Percentiles rank a stretch among this genome's conserved stretches.
These are phyloP conservation scores for Penicillium sclerotigenum DNA, from an alignment of 2,329 filamentous ascomycete species.

Conservation along the genomic window DNA sequence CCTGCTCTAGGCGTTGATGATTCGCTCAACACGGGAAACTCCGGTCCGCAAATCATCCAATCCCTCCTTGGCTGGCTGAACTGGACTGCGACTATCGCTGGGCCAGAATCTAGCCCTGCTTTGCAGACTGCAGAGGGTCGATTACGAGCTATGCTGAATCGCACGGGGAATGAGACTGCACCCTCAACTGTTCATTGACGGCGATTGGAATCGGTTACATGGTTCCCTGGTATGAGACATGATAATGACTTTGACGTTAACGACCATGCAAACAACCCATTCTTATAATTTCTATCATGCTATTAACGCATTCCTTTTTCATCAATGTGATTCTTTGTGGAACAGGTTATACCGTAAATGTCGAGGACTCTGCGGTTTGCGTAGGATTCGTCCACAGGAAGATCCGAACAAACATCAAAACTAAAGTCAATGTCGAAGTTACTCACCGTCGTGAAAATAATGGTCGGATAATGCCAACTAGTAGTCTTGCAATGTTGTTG, in stretches of 20 bases:
- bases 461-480: too few species aligned
- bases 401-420: too few species aligned
- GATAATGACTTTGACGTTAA: constrained; percentile 9
- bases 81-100: constrained; percentile 22
- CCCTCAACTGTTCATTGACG: neutral
- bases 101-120: constrained; percentile 15
- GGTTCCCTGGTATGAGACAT: constrained; percentile 5
- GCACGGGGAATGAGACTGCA: neutral
- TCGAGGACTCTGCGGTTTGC: too few species aligned
- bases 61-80: constrained; percentile 38
- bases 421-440: too few species aligned
- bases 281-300: neutral
- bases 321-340: neutral
- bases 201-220: too few species aligned
- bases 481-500: too few species aligned
- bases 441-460: too few species aligned
- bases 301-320: too few species aligned
- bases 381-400: too few species aligned
- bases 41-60: constrained; percentile 28
- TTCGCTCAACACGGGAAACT: constrained; percentile 15
- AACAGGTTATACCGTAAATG: too few species aligned
- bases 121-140: constrained; percentile 37
- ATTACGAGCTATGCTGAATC: constrained; percentile 38
- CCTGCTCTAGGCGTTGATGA: neutral
- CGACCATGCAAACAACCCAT: neutral